Base-by-base conservation (phyloP, 2,329 filamentous ascomycete genomes). In the Colletotrichum sp. region DNA sequence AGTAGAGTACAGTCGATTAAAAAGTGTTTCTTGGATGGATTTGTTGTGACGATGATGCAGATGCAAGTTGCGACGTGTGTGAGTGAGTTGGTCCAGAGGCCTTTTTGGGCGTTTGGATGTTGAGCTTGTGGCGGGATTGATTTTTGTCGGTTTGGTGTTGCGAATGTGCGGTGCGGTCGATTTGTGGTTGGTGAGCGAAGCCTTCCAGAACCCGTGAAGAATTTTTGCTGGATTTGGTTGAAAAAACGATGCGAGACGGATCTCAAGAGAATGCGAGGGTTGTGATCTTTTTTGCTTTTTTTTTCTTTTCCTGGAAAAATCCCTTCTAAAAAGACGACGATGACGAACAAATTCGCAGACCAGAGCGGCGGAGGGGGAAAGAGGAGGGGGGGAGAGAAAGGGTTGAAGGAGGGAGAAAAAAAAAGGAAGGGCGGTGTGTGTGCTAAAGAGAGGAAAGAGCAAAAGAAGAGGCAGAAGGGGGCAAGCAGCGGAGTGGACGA, bases 1-100 rank as follows among this genome's bases (percentile, higher is more conserved):
- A 80, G 73, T 78, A 80, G 80, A 83, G 80, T 84, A 81, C 81
- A 82, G 80, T 82, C 81, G 81, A 86, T 85, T 83, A 86, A 85
- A 82, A 82, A 69, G 74, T 81, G 80, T 80, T 80, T 80, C 78
- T 69, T 65, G 28, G 49, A 16, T 67, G 44, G 59, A 36, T 49
- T 72, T 75, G 57, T 57, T n/a, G 18, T 49, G 26, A 60, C 36
- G 67, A 28, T 62, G 72, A 44, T 65, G 68, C 65, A 60, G 69
- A 72, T 69, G 72, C 72, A 52, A 36, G 28, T 69, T 49, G 62
- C 60, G 68, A 30, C 57, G 26, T 32, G 44, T 49, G 39, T 49
- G 39, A 10, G 44, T 52, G 39, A 6, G 44, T 52, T 21, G n/a
- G 6, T 52, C 44, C 44, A 52, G n/a, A 52, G 24, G 16, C 49